phyloP scores from a whole-genome alignment of 306 rosid species.

The Rosa multiflora region DNA sequence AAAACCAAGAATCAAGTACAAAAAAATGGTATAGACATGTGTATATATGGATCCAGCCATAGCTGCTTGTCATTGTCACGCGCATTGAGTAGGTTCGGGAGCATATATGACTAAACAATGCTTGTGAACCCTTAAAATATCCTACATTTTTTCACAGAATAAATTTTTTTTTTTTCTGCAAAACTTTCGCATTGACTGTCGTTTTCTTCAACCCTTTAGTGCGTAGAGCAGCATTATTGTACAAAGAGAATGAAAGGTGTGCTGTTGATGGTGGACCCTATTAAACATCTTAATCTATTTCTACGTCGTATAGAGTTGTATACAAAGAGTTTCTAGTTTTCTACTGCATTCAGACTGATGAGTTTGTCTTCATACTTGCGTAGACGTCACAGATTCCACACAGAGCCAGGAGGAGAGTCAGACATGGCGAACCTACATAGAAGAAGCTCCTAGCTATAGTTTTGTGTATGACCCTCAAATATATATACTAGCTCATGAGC shows the following conservation, averaged over 20 bases:
- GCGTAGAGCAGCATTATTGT: neutral
- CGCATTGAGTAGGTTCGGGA: neutral
- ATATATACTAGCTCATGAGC: neutral
- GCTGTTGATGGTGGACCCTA: neutral
- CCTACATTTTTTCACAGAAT: neutral
- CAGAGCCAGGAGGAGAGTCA: neutral
- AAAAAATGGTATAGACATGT: no score
- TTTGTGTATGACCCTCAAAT: neutral
- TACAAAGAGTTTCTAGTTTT: neutral
- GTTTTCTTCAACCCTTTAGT: neutral
- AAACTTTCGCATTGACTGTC: neutral
- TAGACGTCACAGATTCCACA: neutral
- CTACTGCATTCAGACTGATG: conserved; percentile 1
- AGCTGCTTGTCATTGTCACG: neutral
- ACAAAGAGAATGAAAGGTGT: neutral
- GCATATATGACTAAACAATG: neutral
- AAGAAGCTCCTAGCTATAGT: neutral
- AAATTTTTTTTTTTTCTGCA: neutral
- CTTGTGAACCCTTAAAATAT: neutral
- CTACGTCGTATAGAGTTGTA: neutral
- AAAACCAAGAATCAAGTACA: neutral
- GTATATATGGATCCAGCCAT: neutral
- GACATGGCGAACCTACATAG: conserved; percentile 14
- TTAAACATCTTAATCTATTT: neutral
- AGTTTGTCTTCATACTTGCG: neutral